phyloP scores from a whole-genome alignment of 345 rosid genomes.

The Conringia planisiliqua region DNA sequence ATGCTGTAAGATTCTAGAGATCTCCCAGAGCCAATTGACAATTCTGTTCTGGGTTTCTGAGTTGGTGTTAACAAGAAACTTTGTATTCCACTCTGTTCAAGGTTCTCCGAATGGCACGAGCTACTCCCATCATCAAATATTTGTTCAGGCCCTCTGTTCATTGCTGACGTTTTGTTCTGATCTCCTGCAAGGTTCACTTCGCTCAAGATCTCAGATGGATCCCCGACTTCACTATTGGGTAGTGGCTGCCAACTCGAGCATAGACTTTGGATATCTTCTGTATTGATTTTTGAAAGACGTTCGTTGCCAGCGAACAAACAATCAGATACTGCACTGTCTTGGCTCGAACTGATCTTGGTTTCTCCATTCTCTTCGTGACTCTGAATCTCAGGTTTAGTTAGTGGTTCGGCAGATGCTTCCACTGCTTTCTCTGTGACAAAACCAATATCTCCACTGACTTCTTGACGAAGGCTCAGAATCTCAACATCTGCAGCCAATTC shows the following conservation, averaged over 20 bases:
- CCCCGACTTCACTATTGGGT: background rate
- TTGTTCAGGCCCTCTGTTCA: background rate
- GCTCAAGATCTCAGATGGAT: conserved; percentile 5
- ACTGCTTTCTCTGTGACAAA: background rate
- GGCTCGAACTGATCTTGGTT: conserved; percentile 14
- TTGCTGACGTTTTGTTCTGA: conserved; percentile 1
- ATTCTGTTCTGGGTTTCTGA: background rate
- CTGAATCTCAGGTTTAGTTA: background rate
- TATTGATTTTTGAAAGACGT: background rate
- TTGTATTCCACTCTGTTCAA: conserved; percentile 1
- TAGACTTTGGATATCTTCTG: conserved; percentile 16
- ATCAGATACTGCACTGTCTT: conserved; percentile 2
- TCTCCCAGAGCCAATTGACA: conserved; percentile 6
- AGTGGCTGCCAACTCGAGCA: conserved; percentile 6
- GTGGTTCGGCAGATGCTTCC: conserved; percentile 1
- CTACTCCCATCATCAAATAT: conserved; percentile 4
- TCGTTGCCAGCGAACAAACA: background rate
- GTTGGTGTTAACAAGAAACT: conserved; percentile 14
- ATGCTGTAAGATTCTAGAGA: conserved; percentile 17
- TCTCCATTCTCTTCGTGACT: background rate
- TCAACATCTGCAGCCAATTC: conserved; percentile 20
- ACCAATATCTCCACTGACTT: conserved; percentile 8
- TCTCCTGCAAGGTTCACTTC: background rate
- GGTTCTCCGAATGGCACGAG: conserved; percentile 14
- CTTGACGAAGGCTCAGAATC: background rate